phyloP scores from a whole-genome alignment of 495 filamentous ascomycete species.

The Penicillium egyptiacum region DNA sequence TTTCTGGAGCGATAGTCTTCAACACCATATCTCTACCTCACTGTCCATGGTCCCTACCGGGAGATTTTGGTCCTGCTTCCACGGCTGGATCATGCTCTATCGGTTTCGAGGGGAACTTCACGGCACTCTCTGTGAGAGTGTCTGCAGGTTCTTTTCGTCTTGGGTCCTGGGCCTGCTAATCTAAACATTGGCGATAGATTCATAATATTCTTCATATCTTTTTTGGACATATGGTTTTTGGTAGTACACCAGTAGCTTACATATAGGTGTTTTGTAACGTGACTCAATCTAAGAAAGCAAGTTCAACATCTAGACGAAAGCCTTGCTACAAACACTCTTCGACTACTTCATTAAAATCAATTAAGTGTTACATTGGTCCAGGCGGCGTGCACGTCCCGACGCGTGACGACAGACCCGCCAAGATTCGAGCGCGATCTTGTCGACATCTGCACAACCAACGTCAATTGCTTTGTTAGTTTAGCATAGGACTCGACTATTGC shows the following conservation, averaged over 20 bases:
- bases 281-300: neutral
- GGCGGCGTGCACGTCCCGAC: slow-evolving; percentile 24
- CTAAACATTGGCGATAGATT: slow-evolving; percentile 50
- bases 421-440: slow-evolving; percentile 15
- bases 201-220: slow-evolving; percentile 28
- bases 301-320: neutral
- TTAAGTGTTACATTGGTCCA: neutral
- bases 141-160: slow-evolving; percentile 5
- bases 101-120: slow-evolving; percentile 14
- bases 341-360: neutral
- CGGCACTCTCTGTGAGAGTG: slow-evolving; percentile 8
- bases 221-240: slow-evolving; percentile 1
- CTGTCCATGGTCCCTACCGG: slow-evolving; percentile 14
- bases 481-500: slow-evolving; percentile 2
- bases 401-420: slow-evolving; percentile 38
- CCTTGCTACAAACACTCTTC: neutral
- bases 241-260: neutral
- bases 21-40: slow-evolving; percentile 31
- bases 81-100: slow-evolving; percentile 9
- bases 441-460: slow-evolving; percentile 16
- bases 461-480: slow-evolving; percentile 13
- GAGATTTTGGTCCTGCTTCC: slow-evolving; percentile 2
- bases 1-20: slow-evolving; percentile 48
- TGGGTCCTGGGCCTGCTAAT: slow-evolving; percentile 37
- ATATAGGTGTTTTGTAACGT: neutral